Evolutionary conservation across 345 rosid genomes (phyloP), one percentile per base, ranked within the genome.

Genomic region (Citrus glauca): DNA sequence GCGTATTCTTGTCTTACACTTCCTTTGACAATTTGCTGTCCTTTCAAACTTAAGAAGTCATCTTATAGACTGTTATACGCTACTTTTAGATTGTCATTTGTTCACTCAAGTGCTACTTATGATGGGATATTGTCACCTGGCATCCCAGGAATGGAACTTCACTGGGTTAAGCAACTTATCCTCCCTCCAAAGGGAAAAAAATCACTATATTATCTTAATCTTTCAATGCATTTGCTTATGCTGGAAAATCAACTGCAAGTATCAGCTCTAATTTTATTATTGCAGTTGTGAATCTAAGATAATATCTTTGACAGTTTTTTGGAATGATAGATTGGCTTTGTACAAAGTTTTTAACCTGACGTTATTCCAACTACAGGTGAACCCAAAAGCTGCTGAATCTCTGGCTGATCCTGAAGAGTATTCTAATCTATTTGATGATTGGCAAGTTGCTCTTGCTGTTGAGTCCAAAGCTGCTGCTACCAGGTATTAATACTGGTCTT

Each of bases 371-470:
- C 27, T 55, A 66, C 89, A 97, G 99, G 91, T 97, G 74, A 97
- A 97, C 85, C 89, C 98, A 71, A 94, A 94, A 83, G 99, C 99
- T 56, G 98, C 99, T 61, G 99, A 97, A 79, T 94, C 98, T 77
- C 84, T 97, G 87, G 98, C 99, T 10, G 99, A 97, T 88, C 98
- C 98, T 80, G 94, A 89, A 80, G 99, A 97, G 88, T 97, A 97
- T 84, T 85, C 98, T 68, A 97, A 97, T 86, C 74, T 97, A 81
- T 97, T 97, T 89, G 98, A 97, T 71, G 97, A 97, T 90, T 93
- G 98, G 99, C 98, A 94, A 89, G 88, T 93, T 77, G 94, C 97
- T 59, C 89, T 94, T 71, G 91, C 98, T 64, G 88, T 97, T 6
- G 99, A 97, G 84, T 86, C 92, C 78, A 94, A 71, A 87, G 87